A percentile compares a stretch with the other conserved stretches of the same genome.
These are phyloP conservation scores for Sisymbrium irio DNA, from an alignment of 345 rosid genomes.

Conservation along the genomic window DNA sequence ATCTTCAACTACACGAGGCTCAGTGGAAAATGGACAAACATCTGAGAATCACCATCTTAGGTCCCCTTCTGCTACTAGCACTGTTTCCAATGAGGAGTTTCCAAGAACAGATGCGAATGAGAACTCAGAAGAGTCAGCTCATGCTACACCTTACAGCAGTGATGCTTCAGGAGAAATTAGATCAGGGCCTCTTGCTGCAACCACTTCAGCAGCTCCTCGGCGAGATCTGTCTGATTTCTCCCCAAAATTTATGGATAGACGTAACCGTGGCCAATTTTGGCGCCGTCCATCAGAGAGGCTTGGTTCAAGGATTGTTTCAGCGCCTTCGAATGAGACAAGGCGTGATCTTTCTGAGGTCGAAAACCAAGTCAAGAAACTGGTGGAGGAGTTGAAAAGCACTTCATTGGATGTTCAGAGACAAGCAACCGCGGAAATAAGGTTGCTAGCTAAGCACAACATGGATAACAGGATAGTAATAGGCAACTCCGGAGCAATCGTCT, in stretches of 20 bases:
- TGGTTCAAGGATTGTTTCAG: constrained; percentile 71
- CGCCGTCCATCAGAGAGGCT: constrained; percentile 80
- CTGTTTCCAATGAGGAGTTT: constrained; percentile 46
- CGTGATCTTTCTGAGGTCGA: constrained; percentile 82
- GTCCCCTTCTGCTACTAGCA: constrained; percentile 57
- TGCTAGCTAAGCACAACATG: constrained; percentile 80
- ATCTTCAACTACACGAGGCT: constrained; percentile 53
- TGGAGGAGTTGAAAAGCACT: constrained; percentile 64
- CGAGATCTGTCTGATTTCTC: constrained; percentile 61
- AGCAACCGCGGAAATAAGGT: constrained; percentile 59
- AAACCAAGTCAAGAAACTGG: constrained; percentile 59
- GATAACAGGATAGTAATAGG: constrained; percentile 88
- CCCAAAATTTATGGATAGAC: constrained; percentile 53
- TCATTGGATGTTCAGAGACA: constrained; percentile 66
- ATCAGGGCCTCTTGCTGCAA: constrained; percentile 45
- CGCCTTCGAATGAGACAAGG: constrained; percentile 56
- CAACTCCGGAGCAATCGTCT: constrained; percentile 66
- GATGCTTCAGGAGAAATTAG: constrained; percentile 82
- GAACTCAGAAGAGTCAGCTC: constrained; percentile 54
- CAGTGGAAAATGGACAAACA: constrained; percentile 42
- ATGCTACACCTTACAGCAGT: constrained; percentile 57
- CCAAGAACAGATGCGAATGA: constrained; percentile 60
- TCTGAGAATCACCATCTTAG: constrained; percentile 52
- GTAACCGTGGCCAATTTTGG: constrained; percentile 65
- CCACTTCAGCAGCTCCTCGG: constrained; percentile 40